Percentiles rank a stretch among this genome's conserved stretches.
These are phyloP conservation scores for Boeremia lycopersici DNA, from an alignment of 2,329 filamentous ascomycete genomes.

Conservation along the genomic window DNA sequence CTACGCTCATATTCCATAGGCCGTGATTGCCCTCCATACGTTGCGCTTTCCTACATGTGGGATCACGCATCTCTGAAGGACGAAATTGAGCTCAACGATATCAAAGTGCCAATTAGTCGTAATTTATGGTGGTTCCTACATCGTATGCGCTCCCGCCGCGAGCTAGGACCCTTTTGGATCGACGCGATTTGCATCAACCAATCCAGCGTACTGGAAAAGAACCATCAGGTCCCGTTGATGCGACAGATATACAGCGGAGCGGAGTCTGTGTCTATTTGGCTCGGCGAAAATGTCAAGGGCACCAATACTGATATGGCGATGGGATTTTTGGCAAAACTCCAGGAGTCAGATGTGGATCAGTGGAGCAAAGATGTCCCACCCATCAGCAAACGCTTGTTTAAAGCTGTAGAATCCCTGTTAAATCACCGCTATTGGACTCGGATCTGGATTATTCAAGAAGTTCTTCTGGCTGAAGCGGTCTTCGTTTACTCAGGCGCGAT, in stretches of 20 bases:
- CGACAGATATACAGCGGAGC: conserved; percentile 17
- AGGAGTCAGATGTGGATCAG: not conserved
- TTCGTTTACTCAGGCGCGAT: too few species aligned
- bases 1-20: not conserved
- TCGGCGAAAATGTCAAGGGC: conserved; percentile 14
- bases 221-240: conserved; percentile 24
- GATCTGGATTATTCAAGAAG: too few species aligned
- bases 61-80: not conserved
- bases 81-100: not conserved
- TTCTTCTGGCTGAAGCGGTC: too few species aligned
- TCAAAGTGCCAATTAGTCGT: not conserved
- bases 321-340: not conserved
- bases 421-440: too few species aligned
- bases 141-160: not conserved
- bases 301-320: not conserved
- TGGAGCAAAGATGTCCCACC: not conserved
- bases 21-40: not conserved
- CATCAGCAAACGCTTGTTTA: too few species aligned
- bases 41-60: not conserved
- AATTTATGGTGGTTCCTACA: not conserved
- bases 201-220: conserved; percentile 15
- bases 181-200: conserved; percentile 13
- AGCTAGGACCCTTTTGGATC: not conserved
- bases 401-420: too few species aligned
- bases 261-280: conserved; percentile 16